phyloP scores from a whole-genome alignment of 2,329 filamentous ascomycete species.

The Rhynchosporium graminicola region DNA sequence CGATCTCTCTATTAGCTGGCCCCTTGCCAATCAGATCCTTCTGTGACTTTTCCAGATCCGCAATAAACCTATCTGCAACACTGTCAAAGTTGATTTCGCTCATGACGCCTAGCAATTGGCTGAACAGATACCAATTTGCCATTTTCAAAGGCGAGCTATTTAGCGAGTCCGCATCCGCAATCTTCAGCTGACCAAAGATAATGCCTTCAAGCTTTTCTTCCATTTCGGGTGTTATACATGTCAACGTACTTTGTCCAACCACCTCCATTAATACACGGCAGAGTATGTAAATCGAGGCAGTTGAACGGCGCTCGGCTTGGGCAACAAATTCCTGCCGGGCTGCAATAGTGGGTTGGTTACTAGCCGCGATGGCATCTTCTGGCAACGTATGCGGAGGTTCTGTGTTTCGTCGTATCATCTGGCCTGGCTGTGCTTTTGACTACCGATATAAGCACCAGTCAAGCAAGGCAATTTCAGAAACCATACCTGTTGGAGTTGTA shows the following conservation, averaged over 20 bases:
- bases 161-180: constrained; percentile 80
- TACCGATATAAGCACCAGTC: constrained; percentile 19
- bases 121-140: constrained; percentile 95
- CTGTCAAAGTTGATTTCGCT: constrained; percentile 87
- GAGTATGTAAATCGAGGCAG: constrained; percentile 92
- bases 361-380: constrained; percentile 28
- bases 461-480: neutral
- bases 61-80: constrained; percentile 79
- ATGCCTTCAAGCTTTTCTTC: constrained; percentile 92
- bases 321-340: constrained; percentile 69
- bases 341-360: constrained; percentile 41
- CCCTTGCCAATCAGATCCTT: constrained; percentile 74
- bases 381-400: constrained; percentile 53
- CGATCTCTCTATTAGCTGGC: constrained; percentile 65
- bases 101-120: constrained; percentile 92
- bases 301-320: constrained; percentile 84
- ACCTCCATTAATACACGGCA: constrained; percentile 94
- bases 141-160: constrained; percentile 78
- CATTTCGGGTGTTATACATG: constrained; percentile 84
- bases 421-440: constrained; percentile 34
- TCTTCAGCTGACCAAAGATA: constrained; percentile 93
- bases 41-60: constrained; percentile 76
- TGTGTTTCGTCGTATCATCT: constrained; percentile 69
- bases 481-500: constrained; percentile 54
- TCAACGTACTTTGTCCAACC: constrained; percentile 83